Percentiles rank a stretch among this genome's conserved stretches.
phyloP scores from a whole-genome alignment of 495 filamentous ascomycete species.

The Penicillium daleae region DNA sequence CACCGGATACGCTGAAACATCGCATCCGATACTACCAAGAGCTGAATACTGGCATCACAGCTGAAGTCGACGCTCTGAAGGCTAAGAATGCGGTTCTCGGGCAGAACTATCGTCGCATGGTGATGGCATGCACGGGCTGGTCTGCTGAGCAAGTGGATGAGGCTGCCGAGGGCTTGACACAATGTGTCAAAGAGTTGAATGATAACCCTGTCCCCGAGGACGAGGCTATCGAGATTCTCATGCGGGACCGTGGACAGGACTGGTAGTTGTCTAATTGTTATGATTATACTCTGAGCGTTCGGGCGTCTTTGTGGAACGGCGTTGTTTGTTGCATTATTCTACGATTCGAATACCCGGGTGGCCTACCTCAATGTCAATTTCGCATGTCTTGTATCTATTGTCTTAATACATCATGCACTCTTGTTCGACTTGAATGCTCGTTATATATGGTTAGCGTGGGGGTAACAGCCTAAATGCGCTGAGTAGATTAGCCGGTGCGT shows the following conservation, averaged over 20 bases:
- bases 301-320: conserved; percentile 20
- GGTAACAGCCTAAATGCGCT: conserved; percentile 20
- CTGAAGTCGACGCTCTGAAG: conserved; percentile 44
- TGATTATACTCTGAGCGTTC: conserved; percentile 27
- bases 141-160: conserved; percentile 52
- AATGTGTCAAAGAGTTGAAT: conserved; percentile 53
- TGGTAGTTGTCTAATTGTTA: conserved; percentile 35
- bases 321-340: conserved; percentile 28
- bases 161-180: conserved; percentile 50
- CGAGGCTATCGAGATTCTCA: conserved; percentile 52
- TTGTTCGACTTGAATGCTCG: not conserved
- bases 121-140: conserved; percentile 54
- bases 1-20: conserved; percentile 34
- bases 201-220: conserved; percentile 53
- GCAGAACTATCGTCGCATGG: conserved; percentile 53
- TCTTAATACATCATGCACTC: conserved; percentile 7
- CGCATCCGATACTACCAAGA: conserved; percentile 39
- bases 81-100: conserved; percentile 52
- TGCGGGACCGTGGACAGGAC: conserved; percentile 54
- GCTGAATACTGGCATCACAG: conserved; percentile 40
- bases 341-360: conserved; percentile 34
- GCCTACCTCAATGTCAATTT: conserved; percentile 21
- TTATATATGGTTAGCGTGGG: not conserved
- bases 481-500: conserved; percentile 16
- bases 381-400: conserved; percentile 2